phyloP scores from a whole-genome alignment of 768 basidiomycete genomes.

The Cystofilobasidium ferigula region DNA sequence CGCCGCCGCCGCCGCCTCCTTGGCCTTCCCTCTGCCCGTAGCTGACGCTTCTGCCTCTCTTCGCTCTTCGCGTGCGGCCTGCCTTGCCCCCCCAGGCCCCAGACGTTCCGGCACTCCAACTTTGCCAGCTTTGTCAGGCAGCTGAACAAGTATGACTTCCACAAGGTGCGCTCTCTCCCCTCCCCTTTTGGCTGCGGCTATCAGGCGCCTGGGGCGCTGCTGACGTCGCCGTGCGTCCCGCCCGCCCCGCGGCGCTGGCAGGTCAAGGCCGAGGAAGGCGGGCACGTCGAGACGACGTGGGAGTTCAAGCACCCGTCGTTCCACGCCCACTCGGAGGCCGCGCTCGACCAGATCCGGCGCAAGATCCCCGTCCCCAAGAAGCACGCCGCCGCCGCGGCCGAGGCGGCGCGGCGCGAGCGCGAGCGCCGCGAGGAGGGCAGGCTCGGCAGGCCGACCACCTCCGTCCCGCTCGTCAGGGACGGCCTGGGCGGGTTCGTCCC shows the following conservation, averaged over 20 bases:
- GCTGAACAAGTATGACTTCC: slow-evolving; percentile 92
- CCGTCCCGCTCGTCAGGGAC: background rate
- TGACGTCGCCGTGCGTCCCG: no score
- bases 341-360: slow-evolving; percentile 49
- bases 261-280: slow-evolving; percentile 75
- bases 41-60: background rate
- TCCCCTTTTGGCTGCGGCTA: background rate
- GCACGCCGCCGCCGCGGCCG: background rate
- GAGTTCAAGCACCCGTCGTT: slow-evolving; percentile 46
- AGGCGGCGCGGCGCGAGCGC: background rate
- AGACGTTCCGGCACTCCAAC: slow-evolving; percentile 90
- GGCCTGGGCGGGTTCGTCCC: background rate
- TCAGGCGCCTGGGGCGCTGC: no score
- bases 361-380: slow-evolving; percentile 28
- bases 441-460: background rate
- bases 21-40: background rate
- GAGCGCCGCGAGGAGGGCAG: background rate
- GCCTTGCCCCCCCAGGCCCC: slow-evolving; percentile 41
- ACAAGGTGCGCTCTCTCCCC: slow-evolving; percentile 50
- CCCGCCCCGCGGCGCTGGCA: no score
- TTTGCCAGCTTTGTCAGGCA: slow-evolving; percentile 87
- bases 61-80: slow-evolving; percentile 31
- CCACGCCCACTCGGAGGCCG: slow-evolving; percentile 48
- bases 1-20: background rate
- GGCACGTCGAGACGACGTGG: slow-evolving; percentile 55